These are phyloP conservation scores for Trichosporon sp. DNA, from an alignment of 1,284 basidiomycete species.

Conservation along the genomic window DNA sequence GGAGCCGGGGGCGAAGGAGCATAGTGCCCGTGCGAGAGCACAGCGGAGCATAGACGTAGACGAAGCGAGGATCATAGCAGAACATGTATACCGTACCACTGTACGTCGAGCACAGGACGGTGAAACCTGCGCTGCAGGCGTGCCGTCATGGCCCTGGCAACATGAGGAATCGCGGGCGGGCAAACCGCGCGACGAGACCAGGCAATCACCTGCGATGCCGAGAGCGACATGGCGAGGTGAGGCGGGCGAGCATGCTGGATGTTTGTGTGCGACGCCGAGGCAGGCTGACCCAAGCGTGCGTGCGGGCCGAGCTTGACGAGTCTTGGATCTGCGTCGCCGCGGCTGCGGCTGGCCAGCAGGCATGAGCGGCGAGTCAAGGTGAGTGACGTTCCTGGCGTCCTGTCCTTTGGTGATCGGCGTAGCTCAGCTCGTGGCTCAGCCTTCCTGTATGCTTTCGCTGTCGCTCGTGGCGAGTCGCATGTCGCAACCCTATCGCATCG, in stretches of 20 bases:
- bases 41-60: neutral
- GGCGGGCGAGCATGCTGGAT: too few species aligned
- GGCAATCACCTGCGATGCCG: neutral
- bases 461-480: neutral
- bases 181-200: neutral
- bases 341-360: too few species aligned
- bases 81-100: conserved; percentile 6
- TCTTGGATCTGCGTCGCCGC: too few species aligned
- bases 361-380: neutral
- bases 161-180: neutral
- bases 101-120: neutral
- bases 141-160: neutral
- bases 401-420: neutral
- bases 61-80: neutral
- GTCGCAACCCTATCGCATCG: too few species aligned
- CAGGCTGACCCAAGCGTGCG: too few species aligned
- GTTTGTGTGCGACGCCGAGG: too few species aligned
- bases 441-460: too few species aligned
- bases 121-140: neutral
- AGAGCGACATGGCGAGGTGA: neutral
- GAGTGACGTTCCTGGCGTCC: neutral
- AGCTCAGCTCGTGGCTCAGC: too few species aligned
- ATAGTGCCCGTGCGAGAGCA: neutral
- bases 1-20: neutral
- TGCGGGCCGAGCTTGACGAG: too few species aligned